phyloP scores from a whole-genome alignment of 2,329 filamentous ascomycete genomes.

The Dothideomycetidae sp. region DNA sequence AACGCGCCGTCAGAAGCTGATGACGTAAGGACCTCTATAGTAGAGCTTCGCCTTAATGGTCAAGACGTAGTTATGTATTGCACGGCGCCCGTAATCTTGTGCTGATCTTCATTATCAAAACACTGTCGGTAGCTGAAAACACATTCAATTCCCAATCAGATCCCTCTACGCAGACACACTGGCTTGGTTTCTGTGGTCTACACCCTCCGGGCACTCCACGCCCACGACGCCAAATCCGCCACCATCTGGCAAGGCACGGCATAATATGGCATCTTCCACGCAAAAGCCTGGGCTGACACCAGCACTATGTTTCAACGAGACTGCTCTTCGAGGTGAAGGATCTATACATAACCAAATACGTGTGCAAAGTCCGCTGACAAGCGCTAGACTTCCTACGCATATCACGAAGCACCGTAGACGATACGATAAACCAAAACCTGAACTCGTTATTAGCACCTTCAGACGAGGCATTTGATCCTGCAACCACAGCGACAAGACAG shows the following conservation, averaged over 20 bases:
- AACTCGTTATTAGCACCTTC: slow-evolving; percentile 76
- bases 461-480: slow-evolving; percentile 58
- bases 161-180: slow-evolving; percentile 13
- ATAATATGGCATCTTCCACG: slow-evolving; percentile 10
- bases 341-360: no score
- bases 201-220: slow-evolving; percentile 9
- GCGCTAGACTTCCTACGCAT: slow-evolving; percentile 70
- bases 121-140: neutral
- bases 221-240: slow-evolving; percentile 9
- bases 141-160: no score
- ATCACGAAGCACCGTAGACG: slow-evolving; percentile 74
- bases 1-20: neutral
- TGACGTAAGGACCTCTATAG: neutral
- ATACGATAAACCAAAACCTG: slow-evolving; percentile 83
- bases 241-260: slow-evolving; percentile 1
- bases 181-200: slow-evolving; percentile 19
- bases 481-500: slow-evolving; percentile 53
- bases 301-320: slow-evolving; percentile 39
- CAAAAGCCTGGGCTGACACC: slow-evolving; percentile 29
- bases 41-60: no score
- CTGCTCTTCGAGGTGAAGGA: slow-evolving; percentile 34
- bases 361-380: no score
- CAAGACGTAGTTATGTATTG: neutral
- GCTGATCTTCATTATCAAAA: neutral
- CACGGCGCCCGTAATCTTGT: neutral